Base-by-base conservation (phyloP, 1,139 yeast species). In the Spathaspora sp. region DNA sequence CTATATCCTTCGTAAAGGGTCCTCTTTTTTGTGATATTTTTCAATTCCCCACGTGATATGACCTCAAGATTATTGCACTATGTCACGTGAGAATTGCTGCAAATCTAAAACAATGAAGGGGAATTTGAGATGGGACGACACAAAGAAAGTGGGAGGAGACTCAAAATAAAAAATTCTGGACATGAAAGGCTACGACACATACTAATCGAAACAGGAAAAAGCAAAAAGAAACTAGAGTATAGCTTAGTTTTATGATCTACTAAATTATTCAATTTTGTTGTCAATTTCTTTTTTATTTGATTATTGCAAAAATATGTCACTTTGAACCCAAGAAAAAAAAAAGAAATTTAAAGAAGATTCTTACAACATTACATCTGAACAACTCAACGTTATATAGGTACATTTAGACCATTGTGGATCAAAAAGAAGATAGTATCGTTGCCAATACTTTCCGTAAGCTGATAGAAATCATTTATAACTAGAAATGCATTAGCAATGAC, bases 31-130 rank as follows among this genome's bases (percentile, higher is more conserved):
- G 36, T 31, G 15, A 9, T 8, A 15, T 31, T 31, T 13, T 31
- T 31, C 36, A 27, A 27, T 10, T n/a, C 15, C 10, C 7, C 36
- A 31, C 36, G 36, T 31, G 36, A 31, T 15, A 31, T 31, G 10
- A 15, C 36, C 13, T 31, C 13, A 31, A 26, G 15, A 15, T 31
- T 15, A 37, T 38, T 38, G 41, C 37, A 24, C 23, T 18, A 44
- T 41, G 29, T 33, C 33, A 29, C 44, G 40, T 34, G 43, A 16
- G 31, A 15, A 41, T 29, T 29, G 38, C 43, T 39, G 33, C 18
- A 40, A 41, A 44, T 29, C 25, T 25, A 31, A 20, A 27, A 31
- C 36, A 31, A 31, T 31, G 18, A 10, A 31, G 13, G 13, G 2
- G 31, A 11, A 11, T 20, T 4, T 20, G 31, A 11, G n/a, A 10